Base-by-base conservation (phyloP, 192 early-diverging fungal genomes). In the Coemansia erecta region DNA sequence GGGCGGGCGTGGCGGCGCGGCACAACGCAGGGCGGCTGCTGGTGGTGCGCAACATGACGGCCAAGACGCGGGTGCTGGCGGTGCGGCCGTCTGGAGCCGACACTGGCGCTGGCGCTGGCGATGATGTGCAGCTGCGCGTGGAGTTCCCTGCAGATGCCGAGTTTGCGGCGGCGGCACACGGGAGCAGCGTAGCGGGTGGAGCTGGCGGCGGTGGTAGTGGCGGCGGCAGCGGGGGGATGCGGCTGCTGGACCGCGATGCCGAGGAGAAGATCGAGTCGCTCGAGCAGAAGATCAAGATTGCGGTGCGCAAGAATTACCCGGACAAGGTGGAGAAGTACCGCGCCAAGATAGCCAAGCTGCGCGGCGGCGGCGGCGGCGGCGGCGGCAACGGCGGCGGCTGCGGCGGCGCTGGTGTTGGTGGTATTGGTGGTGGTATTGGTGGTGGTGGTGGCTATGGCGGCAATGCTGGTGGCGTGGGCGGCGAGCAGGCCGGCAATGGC, bases 251-350 rank as follows among this genome's bases (percentile, higher is more conserved):
- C 28, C 70, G 72, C 31, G 77, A 80, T 41, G 86, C 88, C 48
- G 92, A 96, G 84, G 95, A 98, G 72, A 88, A 95, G 69, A 92
- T 99, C 46, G 97, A 99, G 82, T 83, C 86, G 55, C 66, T 98
- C 62, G 94, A 99, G 77, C 97, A 98, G 60, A 99, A 98, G 68
- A 79, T 97, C 45, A 99, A 99, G 80, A 99, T 99, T 67, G 94
- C 94, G 0, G 84, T 81, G 43, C 83, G 94, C 35, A 99, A 99
- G 71, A 89, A 89, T 14, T 84, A 85, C 5, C 78, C 81, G 3
- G 95, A 97, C 15, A 99, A 99, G 68, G 84, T 91, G 0, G 84
- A 85, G 41, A 95, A 95, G 64, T 85, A 94, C 44, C 59, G 80
- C 14, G 86, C 84, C 45, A 90, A 92, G 58, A 67, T 96, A 17